Conservation (phyloP, 371 early-diverging fungal species). For the Funneliformis caledonium region DNA sequence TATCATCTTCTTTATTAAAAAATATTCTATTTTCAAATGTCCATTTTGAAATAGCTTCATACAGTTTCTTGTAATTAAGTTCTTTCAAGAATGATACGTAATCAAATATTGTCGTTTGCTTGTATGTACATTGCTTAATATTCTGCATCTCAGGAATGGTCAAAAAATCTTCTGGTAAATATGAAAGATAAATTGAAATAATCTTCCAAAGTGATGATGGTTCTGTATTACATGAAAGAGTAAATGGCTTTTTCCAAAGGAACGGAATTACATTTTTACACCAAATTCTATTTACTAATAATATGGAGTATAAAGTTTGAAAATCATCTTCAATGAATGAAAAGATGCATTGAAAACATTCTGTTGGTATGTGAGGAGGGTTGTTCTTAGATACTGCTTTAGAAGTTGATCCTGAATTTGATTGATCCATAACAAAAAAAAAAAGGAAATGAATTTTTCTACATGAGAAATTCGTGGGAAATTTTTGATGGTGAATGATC, state of each 20-base stretch:
- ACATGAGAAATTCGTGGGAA: not conserved
- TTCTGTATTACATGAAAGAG: not conserved
- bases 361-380: constrained; percentile 10
- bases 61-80: constrained; percentile 25
- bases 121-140: not conserved
- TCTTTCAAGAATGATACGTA: constrained; percentile 11
- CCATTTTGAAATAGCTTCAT: constrained; percentile 12
- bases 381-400: not conserved
- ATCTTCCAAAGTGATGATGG: constrained; percentile 13
- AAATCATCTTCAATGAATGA: constrained; percentile 31
- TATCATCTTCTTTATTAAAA: not conserved
- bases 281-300: constrained; percentile 28
- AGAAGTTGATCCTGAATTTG: not conserved
- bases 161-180: not conserved
- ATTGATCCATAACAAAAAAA: not conserved
- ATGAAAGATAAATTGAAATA: constrained; percentile 6
- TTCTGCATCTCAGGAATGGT: not conserved
- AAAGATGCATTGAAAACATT: constrained; percentile 30
- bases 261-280: constrained; percentile 11
- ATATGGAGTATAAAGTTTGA: not conserved
- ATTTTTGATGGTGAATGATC: not conserved
- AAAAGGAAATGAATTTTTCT: too few relatives aligned
- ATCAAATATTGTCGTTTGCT: not conserved
- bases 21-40: not conserved
- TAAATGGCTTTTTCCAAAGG: constrained; percentile 35